Conservation (phyloP, 2,329 filamentous ascomycete genomes). For the Apiospora malaysiana region DNA sequence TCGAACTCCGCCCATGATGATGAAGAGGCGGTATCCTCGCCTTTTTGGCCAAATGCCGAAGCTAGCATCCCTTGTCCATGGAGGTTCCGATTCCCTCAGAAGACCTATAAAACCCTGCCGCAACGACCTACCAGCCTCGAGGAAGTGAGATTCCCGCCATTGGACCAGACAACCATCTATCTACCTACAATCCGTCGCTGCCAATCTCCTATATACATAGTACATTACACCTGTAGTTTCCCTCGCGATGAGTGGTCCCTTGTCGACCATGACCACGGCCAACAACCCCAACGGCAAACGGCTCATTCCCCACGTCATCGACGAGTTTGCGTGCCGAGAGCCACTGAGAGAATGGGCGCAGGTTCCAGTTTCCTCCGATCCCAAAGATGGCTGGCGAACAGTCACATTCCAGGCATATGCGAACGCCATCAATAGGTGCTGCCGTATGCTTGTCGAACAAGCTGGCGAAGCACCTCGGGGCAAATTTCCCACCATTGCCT, state of each 20-base stretch:
- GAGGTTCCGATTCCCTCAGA: neutral
- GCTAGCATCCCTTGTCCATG: neutral
- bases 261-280: neutral
- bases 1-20: neutral
- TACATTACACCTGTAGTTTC: neutral
- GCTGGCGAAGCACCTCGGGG: slow-evolving; percentile 33
- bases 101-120: neutral
- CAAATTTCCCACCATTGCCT: slow-evolving; percentile 48
- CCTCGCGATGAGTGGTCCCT: too few species aligned
- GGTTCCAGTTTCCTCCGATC: slow-evolving; percentile 42
- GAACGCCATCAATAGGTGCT: slow-evolving; percentile 48
- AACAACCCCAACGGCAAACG: slow-evolving; percentile 30
- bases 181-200: too few species aligned
- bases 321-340: slow-evolving; percentile 42
- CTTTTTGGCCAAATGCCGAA: neutral
- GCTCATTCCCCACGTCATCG: slow-evolving; percentile 46
- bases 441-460: slow-evolving; percentile 39
- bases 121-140: neutral
- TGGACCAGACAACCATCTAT: too few species aligned
- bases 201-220: too few species aligned
- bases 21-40: neutral
- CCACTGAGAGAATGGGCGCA: slow-evolving; percentile 44
- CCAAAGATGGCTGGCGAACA: slow-evolving; percentile 47
- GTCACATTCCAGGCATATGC: slow-evolving; percentile 46
- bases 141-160: too few species aligned